Percentiles rank a stretch among this genome's conserved stretches.
Conservation (phyloP, 768 basidiomycete species). For the Hygrophorus pudorinus region DNA sequence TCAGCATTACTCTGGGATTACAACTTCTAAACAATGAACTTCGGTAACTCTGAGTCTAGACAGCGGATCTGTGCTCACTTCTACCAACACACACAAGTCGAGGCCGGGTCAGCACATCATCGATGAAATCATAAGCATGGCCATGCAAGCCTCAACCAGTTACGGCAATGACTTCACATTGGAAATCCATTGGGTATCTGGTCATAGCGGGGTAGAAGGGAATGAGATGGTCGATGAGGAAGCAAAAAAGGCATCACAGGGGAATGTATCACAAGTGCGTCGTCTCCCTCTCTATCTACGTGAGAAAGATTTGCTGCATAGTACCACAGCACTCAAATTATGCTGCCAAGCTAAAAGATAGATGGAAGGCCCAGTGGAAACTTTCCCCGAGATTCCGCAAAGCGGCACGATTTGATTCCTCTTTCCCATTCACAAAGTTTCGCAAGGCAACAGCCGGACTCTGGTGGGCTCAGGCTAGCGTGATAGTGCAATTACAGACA, state of each 20-base stretch:
- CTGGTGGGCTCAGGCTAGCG: constrained; percentile 4
- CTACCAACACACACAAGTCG: too few relatives aligned
- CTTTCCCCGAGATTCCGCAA: background rate
- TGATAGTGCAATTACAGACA: too few relatives aligned
- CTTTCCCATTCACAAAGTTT: too few relatives aligned
- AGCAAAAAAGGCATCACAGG: too few relatives aligned
- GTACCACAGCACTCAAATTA: constrained; percentile 12
- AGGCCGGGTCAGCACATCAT: too few relatives aligned
- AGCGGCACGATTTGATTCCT: background rate
- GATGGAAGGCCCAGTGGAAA: constrained; percentile 6
- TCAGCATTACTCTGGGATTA: too few relatives aligned
- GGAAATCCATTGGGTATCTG: constrained; percentile 21
- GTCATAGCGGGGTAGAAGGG: constrained; percentile 13
- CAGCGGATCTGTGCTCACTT: too few relatives aligned
- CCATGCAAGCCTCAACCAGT: too few relatives aligned
- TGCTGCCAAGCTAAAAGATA: constrained; percentile 8
- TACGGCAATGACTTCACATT: too few relatives aligned
- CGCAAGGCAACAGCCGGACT: background rate
- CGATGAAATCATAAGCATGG: too few relatives aligned
- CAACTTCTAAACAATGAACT: too few relatives aligned
- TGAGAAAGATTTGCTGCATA: constrained; percentile 8
- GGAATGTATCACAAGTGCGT: background rate
- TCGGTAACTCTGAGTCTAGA: too few relatives aligned
- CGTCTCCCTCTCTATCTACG: background rate
- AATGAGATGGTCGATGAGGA: constrained; percentile 14